Evolutionary conservation across 306 rosid species (phyloP), one percentile per base, ranked within the genome.

Genomic region (Vigna reflexopilosa): DNA sequence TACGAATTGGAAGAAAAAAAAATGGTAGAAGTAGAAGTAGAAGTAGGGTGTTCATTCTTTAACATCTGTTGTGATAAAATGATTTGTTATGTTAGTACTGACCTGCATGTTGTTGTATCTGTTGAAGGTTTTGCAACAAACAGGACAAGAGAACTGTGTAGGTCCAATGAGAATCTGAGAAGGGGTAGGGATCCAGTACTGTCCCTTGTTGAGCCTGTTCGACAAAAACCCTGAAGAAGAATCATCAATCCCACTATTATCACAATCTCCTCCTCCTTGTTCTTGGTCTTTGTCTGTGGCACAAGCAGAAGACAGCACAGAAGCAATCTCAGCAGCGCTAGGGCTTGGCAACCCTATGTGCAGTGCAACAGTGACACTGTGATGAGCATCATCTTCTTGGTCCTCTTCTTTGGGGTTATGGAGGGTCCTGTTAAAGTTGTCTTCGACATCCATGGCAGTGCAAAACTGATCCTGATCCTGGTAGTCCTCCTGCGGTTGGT

Each of bases 291-390:
- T 40, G 34, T 81, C 68, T 4, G 86, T 76, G 7, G 91, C 85
- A 72, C 48, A 70, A 12, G 49, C 17, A 9, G 85, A 86, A 38
- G 91, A 88, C 30, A 90, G 84, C 73, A 90, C 67, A 14, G 96
- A 87, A 0, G 94, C 95, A 80, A 92, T 82, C 80, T 92, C 96
- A 48, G 89, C 86, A 51, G 90, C 91, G 67, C 91, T 90, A 84
- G 97, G 96, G 96, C 86, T 90, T 7, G 97, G 97, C 76, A 92
- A 80, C 51, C 97, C 97, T 86, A 92, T 92, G 83, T 89, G 97
- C 0, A 92, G 96, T 78, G 97, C 96, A 80, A 92, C 95, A 58
- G 95, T 92, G 7, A 92, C 95, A 5, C 80, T 78, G 6, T 8
- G 66, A 13, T 49, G 50, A 2, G 17, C 51, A 0, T 75, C 85